These are phyloP conservation scores for Citrus australasica DNA, from an alignment of 345 rosid genomes.

Conservation along the genomic window DNA sequence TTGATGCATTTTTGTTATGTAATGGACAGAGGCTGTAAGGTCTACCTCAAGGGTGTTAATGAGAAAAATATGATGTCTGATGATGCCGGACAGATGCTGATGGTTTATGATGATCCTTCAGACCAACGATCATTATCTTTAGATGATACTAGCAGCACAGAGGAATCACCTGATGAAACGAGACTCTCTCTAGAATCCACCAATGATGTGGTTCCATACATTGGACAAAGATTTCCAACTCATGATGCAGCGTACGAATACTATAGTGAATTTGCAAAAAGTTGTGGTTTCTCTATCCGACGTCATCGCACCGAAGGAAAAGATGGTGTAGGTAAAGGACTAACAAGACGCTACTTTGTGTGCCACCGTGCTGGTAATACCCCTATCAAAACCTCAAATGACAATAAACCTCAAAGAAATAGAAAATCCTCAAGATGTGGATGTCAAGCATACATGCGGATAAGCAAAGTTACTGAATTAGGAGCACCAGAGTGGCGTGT, in stretches of 20 bases:
- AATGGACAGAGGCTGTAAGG: slow-evolving; percentile 13
- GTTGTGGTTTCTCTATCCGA: slow-evolving; percentile 89
- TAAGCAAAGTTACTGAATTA: slow-evolving; percentile 68
- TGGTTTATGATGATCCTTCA: slow-evolving; percentile 76
- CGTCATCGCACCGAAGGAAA: slow-evolving; percentile 97
- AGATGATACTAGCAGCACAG: slow-evolving; percentile 78
- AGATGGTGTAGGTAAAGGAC: slow-evolving; percentile 95
- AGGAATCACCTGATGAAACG: slow-evolving; percentile 77
- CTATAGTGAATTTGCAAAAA: slow-evolving; percentile 80
- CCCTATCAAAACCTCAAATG: slow-evolving; percentile 65
- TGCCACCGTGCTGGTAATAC: slow-evolving; percentile 98
- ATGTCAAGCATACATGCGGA: slow-evolving; percentile 87
- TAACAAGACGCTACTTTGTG: slow-evolving; percentile 90
- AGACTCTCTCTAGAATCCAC: slow-evolving; percentile 67
- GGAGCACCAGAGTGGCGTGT: slow-evolving; percentile 91
- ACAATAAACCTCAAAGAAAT: slow-evolving; percentile 83
- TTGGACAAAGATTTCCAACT: slow-evolving; percentile 76
- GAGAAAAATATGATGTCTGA: slow-evolving; percentile 55
- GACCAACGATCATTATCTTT: slow-evolving; percentile 81
- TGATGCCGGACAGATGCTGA: slow-evolving; percentile 63
- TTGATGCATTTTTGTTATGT: slow-evolving; percentile 13
- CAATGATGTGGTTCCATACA: slow-evolving; percentile 65
- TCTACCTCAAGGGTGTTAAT: slow-evolving; percentile 21
- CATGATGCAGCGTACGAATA: slow-evolving; percentile 94
- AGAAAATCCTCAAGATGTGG: slow-evolving; percentile 92